These are phyloP conservation scores for Fusarium musae DNA, from an alignment of 2,329 filamentous ascomycete genomes.

Conservation along the genomic window DNA sequence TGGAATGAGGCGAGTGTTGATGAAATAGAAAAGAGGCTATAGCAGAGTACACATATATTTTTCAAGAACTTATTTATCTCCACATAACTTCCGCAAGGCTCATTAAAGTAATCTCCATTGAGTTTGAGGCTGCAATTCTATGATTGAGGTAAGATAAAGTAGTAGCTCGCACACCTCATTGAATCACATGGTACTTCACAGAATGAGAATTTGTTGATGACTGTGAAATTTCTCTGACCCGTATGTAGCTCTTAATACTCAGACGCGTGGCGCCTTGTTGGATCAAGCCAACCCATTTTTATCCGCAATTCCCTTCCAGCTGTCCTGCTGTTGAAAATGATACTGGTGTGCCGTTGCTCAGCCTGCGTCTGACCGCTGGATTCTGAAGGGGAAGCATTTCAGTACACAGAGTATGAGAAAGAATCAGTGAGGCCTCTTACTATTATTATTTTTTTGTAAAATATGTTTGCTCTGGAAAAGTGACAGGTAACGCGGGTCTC, in stretches of 20 bases:
- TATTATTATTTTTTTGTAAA: too few species aligned
- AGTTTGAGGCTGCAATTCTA: not conserved
- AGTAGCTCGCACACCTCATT: not conserved
- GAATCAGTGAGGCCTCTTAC: rapidly evolving
- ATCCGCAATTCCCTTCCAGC: not conserved
- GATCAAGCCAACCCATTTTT: too few species aligned
- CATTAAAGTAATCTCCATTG: not conserved
- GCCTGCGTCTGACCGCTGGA: not conserved
- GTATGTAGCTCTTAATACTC: too few species aligned
- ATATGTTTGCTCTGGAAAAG: not conserved
- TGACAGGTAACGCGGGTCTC: not conserved
- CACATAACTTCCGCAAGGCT: too few species aligned
- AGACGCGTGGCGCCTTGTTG: too few species aligned
- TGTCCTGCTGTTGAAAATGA: not conserved
- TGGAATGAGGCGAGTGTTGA: not conserved
- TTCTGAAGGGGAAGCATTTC: not conserved
- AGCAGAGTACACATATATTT: not conserved
- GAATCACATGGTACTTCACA: too few species aligned
- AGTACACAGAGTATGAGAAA: too few species aligned
- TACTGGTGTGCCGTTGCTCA: not conserved
- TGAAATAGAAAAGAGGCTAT: not conserved
- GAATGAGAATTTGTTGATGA: not conserved
- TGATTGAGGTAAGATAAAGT: rapidly evolving
- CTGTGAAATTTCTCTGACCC: rapidly evolving
- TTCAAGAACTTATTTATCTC: rapidly evolving